These are phyloP conservation scores for Colletotrichum sp. DNA, from an alignment of 2,329 filamentous ascomycete species.

Conservation along the genomic window DNA sequence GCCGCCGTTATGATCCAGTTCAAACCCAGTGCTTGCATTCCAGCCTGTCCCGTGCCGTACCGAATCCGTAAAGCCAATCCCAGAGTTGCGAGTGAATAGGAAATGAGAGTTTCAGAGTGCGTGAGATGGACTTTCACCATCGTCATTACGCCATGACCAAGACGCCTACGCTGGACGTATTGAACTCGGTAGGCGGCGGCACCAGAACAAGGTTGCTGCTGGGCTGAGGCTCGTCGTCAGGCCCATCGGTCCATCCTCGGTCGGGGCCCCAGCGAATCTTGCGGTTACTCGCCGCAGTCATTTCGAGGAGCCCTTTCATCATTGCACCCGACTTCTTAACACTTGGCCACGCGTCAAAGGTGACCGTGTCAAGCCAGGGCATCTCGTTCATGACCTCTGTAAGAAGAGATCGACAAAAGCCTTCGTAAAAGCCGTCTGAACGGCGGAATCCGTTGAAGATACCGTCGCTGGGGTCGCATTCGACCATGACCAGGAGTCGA, in stretches of 20 bases:
- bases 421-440: slow-evolving; percentile 72
- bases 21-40: neutral
- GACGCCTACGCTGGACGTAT: slow-evolving; percentile 7
- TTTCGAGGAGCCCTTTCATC: slow-evolving; percentile 63
- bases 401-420: slow-evolving; percentile 65
- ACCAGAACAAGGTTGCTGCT: slow-evolving; percentile 4
- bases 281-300: slow-evolving; percentile 52
- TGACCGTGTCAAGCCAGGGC: slow-evolving; percentile 60
- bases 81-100: neutral
- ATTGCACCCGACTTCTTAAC: slow-evolving; percentile 71
- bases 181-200: slow-evolving; percentile 2
- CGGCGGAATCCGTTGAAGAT: slow-evolving; percentile 72
- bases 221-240: slow-evolving; percentile 39
- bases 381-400: slow-evolving; percentile 60
- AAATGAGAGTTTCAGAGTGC: neutral
- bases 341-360: slow-evolving; percentile 73
- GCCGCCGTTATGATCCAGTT: neutral
- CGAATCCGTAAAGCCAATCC: neutral
- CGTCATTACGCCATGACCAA: slow-evolving; percentile 15
- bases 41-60: neutral
- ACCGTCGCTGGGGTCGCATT: slow-evolving; percentile 72
- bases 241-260: slow-evolving; percentile 66
- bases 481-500: slow-evolving; percentile 69
- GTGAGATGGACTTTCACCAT: neutral
- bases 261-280: slow-evolving; percentile 71